A percentile compares a stretch with the other conserved stretches of the same genome.
phyloP scores from a whole-genome alignment of 2,329 filamentous ascomycete species.

The Cordyceps militaris region DNA sequence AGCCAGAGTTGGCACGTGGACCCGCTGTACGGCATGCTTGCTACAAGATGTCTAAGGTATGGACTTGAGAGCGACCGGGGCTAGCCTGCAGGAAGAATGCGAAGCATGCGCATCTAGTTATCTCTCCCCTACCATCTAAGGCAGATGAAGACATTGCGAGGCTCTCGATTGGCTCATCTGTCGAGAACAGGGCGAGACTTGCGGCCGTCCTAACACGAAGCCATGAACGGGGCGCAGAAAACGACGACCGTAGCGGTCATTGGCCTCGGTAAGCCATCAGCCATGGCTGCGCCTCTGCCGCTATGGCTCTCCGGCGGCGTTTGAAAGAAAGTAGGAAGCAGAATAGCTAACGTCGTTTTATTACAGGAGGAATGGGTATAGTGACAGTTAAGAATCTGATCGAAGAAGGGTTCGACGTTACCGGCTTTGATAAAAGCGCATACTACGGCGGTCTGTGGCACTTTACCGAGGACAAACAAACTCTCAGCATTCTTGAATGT shows the following conservation, averaged over 20 bases:
- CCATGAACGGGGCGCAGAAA: not conserved
- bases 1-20: too few relatives aligned
- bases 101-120: not conserved
- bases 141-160: not conserved
- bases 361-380: conserved; percentile 2
- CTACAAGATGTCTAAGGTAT: not conserved
- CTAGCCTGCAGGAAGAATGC: not conserved
- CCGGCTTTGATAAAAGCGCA: conserved; percentile 35
- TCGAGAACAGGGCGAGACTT: not conserved
- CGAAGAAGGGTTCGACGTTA: conserved; percentile 38
- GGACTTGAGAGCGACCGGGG: not conserved
- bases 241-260: conserved; percentile 6
- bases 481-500: conserved; percentile 4
- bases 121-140: not conserved
- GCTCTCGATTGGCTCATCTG: not conserved
- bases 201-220: not conserved
- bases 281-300: not conserved
- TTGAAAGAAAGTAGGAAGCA: not conserved
- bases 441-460: conserved; percentile 39
- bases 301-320: too few relatives aligned
- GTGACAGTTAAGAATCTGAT: conserved; percentile 31
- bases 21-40: too few relatives aligned
- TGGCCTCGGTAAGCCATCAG: not conserved
- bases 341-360: not conserved
- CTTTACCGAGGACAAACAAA: conserved; percentile 28